Conservation (phyloP, 345 rosid genomes). For the Linum trigynum region DNA sequence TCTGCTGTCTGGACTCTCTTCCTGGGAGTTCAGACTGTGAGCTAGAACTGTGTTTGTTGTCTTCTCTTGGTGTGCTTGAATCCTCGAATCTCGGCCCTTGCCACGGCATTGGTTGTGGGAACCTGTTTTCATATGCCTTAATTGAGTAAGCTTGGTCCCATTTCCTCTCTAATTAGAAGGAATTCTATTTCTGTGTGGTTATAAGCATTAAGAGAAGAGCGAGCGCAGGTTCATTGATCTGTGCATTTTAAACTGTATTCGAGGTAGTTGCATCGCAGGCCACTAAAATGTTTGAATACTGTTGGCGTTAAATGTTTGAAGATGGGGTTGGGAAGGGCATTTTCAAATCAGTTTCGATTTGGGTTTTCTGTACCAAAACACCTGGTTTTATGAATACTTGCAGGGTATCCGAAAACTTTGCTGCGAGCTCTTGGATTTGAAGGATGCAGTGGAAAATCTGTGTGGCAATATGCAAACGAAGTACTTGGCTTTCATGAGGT, state of each 20-base stretch:
- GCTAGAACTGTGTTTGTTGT: background rate
- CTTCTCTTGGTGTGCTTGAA: too few species aligned
- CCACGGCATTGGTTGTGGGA: background rate
- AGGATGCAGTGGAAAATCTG: slow-evolving; percentile 86
- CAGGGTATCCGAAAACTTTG: slow-evolving; percentile 91
- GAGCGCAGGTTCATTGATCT: background rate
- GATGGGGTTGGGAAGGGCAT: background rate
- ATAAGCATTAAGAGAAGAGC: too few species aligned
- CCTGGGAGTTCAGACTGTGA: background rate
- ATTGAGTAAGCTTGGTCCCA: too few species aligned
- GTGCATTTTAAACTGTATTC: background rate
- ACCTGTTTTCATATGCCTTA: background rate
- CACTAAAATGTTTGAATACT: too few species aligned
- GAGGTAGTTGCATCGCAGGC: too few species aligned
- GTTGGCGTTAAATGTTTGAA: background rate
- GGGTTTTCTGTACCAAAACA: background rate
- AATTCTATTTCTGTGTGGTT: background rate
- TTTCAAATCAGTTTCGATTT: too few species aligned
- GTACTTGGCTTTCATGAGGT: slow-evolving; percentile 86
- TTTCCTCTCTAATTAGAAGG: background rate
- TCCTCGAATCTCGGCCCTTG: too few species aligned
- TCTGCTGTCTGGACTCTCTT: slow-evolving; percentile 2
- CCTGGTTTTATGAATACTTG: slow-evolving; percentile 10
- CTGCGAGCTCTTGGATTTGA: slow-evolving; percentile 94
- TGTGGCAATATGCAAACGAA: slow-evolving; percentile 75